These are phyloP conservation scores for Penicillium concentricum DNA, from an alignment of 2,329 filamentous ascomycete species.

Conservation along the genomic window DNA sequence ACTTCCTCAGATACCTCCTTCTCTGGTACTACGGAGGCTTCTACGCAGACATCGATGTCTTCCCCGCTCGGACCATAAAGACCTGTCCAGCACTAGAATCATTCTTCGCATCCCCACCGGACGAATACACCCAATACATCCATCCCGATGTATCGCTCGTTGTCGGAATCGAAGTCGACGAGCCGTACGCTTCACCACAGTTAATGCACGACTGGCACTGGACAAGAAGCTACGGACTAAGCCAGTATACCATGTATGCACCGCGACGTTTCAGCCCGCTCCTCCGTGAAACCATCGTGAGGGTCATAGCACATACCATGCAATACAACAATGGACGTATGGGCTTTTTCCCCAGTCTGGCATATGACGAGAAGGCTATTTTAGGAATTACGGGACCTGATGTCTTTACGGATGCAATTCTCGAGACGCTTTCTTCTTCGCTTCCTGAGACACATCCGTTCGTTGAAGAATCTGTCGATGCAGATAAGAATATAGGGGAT, in stretches of 20 bases:
- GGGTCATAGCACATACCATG: slow-evolving; percentile 33
- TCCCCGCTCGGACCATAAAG: slow-evolving; percentile 29
- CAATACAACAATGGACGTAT: slow-evolving; percentile 20
- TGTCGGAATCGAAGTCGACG: slow-evolving; percentile 36
- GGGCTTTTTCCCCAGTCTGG: slow-evolving; percentile 4
- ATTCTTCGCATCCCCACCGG: slow-evolving; percentile 1
- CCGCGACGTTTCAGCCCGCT: slow-evolving; percentile 37
- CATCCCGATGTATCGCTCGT: slow-evolving; percentile 31
- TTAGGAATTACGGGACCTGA: slow-evolving; percentile 36
- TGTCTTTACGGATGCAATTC: slow-evolving; percentile 35
- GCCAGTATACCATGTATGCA: slow-evolving; percentile 38
- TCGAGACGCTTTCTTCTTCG: slow-evolving; percentile 31
- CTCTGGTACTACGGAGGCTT: slow-evolving; percentile 39
- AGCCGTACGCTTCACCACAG: slow-evolving; percentile 32
- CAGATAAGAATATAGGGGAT: slow-evolving; percentile 26
- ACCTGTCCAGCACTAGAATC: slow-evolving; percentile 26
- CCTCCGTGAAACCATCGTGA: slow-evolving; percentile 31
- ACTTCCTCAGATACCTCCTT: slow-evolving; percentile 43
- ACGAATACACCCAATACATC: slow-evolving; percentile 3
- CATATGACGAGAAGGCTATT: slow-evolving; percentile 29
- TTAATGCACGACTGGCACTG: slow-evolving; percentile 37
- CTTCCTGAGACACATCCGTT: slow-evolving; percentile 28
- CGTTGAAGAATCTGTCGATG: slow-evolving; percentile 21
- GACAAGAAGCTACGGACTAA: slow-evolving; percentile 34
- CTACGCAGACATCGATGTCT: slow-evolving; percentile 37